A percentile compares a stretch with the other conserved stretches of the same genome.
These are phyloP conservation scores for Polyporus arcularius DNA, from an alignment of 768 basidiomycete genomes.

Conservation along the genomic window DNA sequence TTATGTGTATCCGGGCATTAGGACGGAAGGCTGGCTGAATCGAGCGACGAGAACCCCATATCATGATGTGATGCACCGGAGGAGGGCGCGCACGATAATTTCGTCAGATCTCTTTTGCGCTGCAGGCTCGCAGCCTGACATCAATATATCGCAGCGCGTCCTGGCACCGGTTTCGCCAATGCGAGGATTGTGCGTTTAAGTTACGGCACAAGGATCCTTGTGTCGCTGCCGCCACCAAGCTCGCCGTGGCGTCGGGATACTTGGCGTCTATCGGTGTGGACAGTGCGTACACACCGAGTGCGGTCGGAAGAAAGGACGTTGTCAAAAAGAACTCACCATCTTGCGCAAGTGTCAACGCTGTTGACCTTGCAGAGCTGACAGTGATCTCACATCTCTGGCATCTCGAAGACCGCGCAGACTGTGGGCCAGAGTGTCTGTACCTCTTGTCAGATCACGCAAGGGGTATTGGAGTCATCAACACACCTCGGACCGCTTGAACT, in stretches of 20 bases:
- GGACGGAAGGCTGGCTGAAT: constrained; percentile 7
- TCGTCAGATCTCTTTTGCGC: not conserved
- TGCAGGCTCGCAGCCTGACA: not conserved
- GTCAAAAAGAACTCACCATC: constrained; percentile 2
- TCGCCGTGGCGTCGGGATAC: constrained; percentile 15
- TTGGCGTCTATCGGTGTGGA: not conserved
- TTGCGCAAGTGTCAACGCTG: not conserved
- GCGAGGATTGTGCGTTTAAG: constrained; percentile 8
- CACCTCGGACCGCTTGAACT: not conserved
- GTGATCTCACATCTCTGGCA: not conserved
- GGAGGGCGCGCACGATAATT: not conserved
- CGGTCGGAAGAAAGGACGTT: not conserved
- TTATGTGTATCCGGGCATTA: constrained; percentile 7
- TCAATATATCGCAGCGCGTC: not conserved
- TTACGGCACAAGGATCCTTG: constrained; percentile 28
- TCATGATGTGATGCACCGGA: constrained; percentile 1
- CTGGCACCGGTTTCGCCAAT: not conserved
- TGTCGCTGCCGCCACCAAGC: constrained; percentile 23
- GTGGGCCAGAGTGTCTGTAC: constrained; percentile 4
- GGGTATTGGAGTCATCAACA: constrained; percentile 10
- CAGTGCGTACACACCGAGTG: not conserved
- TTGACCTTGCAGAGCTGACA: not conserved
- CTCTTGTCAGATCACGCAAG: not conserved
- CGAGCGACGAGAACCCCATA: constrained; percentile 5
- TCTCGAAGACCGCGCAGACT: not conserved